phyloP scores from a whole-genome alignment of 495 filamentous ascomycete genomes.

The Penicillium longicatenatum region DNA sequence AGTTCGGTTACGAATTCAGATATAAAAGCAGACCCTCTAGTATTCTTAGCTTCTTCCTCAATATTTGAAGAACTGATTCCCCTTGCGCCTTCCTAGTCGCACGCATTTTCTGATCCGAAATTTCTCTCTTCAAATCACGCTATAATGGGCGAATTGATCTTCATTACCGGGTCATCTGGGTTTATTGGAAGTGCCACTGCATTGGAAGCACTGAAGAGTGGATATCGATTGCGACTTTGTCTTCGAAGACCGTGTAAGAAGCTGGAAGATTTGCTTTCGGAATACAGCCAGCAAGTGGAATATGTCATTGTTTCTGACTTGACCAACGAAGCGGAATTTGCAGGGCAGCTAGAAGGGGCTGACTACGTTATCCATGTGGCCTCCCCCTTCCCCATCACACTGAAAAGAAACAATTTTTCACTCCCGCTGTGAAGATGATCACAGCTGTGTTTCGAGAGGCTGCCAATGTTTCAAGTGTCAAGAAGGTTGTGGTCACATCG shows the following conservation, averaged over 20 bases:
- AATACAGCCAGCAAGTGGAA: conserved; percentile 23
- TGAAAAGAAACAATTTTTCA: conserved; percentile 27
- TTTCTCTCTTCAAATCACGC: too few relatives aligned
- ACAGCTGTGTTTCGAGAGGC: conserved; percentile 34
- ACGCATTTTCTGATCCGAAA: too few relatives aligned
- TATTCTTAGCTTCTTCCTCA: too few relatives aligned
- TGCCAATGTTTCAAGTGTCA: conserved; percentile 29
- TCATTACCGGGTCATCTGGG: conserved; percentile 49
- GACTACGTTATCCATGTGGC: conserved; percentile 44
- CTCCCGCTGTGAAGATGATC: conserved; percentile 23
- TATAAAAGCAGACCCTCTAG: too few relatives aligned
- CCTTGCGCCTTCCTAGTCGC: too few relatives aligned
- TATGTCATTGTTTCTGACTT: conserved; percentile 37
- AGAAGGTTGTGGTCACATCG: conserved; percentile 40
- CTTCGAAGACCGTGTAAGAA: conserved; percentile 32
- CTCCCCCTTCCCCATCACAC: conserved; percentile 35
- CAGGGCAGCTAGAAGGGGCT: conserved; percentile 31
- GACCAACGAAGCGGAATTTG: conserved; percentile 32
- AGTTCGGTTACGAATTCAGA: too few relatives aligned
- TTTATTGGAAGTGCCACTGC: conserved; percentile 44
- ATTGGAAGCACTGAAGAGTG: conserved; percentile 38
- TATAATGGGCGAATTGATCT: conserved; percentile 28
- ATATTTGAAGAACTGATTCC: too few relatives aligned
- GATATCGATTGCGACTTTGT: conserved; percentile 40
- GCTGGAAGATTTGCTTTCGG: conserved; percentile 21